Evolutionary conservation across 179 eudicot species (phyloP).

Genomic region (Pouteria campechiana): DNA sequence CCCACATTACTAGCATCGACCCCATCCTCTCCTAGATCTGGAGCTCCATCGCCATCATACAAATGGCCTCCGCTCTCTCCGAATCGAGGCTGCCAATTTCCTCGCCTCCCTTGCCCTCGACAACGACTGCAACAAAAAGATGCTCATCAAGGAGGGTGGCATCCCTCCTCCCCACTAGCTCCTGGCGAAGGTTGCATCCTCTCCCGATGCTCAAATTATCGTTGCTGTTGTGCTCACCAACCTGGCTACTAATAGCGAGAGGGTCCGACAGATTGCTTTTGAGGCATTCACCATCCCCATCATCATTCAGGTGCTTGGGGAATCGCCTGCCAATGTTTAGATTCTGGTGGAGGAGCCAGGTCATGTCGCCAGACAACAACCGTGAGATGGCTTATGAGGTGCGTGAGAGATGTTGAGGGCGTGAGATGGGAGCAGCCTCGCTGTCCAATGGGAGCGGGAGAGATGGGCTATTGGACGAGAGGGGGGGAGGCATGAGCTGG

Average conservation of each 20-base stretch:
- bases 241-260: slow-evolving; percentile 30
- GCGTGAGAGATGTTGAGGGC: no score
- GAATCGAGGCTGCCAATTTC: slow-evolving; percentile 38
- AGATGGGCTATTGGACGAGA: background rate
- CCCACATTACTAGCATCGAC: slow-evolving; percentile 46
- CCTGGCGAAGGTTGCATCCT: slow-evolving; percentile 47
- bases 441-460: background rate
- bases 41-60: slow-evolving; percentile 47
- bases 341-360: slow-evolving; percentile 33
- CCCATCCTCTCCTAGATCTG: slow-evolving; percentile 57
- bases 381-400: slow-evolving; percentile 54
- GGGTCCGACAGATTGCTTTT: slow-evolving; percentile 17
- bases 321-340: slow-evolving; percentile 37
- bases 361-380: no score
- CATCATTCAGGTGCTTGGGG: slow-evolving; percentile 30
- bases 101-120: slow-evolving; percentile 31
- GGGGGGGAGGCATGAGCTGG: background rate
- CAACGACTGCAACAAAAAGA: slow-evolving; percentile 31
- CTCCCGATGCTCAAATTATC: slow-evolving; percentile 40
- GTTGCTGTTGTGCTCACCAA: slow-evolving; percentile 31
- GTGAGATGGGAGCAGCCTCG: no score
- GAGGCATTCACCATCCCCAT: slow-evolving; percentile 29
- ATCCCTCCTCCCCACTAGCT: slow-evolving; percentile 37
- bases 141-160: slow-evolving; percentile 60
- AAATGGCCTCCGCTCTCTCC: slow-evolving; percentile 18